Conservation (phyloP, 2,329 filamentous ascomycete species). For the Fusarium praegraminearum region DNA sequence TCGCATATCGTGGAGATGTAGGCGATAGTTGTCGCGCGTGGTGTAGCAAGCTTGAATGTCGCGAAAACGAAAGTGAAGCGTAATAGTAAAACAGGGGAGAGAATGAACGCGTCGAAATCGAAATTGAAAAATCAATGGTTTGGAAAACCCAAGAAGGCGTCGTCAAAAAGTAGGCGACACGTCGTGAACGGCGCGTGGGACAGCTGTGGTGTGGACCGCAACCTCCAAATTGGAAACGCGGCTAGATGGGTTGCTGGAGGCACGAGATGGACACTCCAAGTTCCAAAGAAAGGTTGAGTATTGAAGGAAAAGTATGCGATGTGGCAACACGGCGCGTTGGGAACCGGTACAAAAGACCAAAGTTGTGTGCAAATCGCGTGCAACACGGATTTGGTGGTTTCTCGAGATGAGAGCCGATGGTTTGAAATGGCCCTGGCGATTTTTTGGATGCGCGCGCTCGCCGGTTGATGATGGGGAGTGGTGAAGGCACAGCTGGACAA, state of each 20-base stretch:
- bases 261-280: slow-evolving; percentile 42
- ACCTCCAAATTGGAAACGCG: slow-evolving; percentile 43
- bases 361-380: slow-evolving; percentile 66
- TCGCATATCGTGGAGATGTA: slow-evolving; percentile 56
- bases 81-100: slow-evolving; percentile 30
- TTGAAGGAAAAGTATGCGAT: slow-evolving; percentile 59
- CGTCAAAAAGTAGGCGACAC: slow-evolving; percentile 45
- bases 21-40: slow-evolving; percentile 43
- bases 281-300: slow-evolving; percentile 43
- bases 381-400: slow-evolving; percentile 64
- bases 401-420: slow-evolving; percentile 69
- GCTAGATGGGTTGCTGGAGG: slow-evolving; percentile 36
- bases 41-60: slow-evolving; percentile 34
- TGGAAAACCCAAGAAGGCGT: slow-evolving; percentile 30
- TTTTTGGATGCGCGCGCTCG: slow-evolving; percentile 72
- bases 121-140: slow-evolving; percentile 35
- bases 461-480: slow-evolving; percentile 64
- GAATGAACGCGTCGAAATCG: slow-evolving; percentile 47
- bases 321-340: slow-evolving; percentile 56
- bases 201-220: slow-evolving; percentile 38
- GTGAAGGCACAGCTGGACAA: slow-evolving; percentile 65
- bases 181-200: slow-evolving; percentile 48
- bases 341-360: slow-evolving; percentile 56
- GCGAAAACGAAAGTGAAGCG: slow-evolving; percentile 44
- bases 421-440: slow-evolving; percentile 70